These are phyloP conservation scores for Plasmodium relictum DNA, from an alignment of 169 alveolate species.

Conservation along the genomic window DNA sequence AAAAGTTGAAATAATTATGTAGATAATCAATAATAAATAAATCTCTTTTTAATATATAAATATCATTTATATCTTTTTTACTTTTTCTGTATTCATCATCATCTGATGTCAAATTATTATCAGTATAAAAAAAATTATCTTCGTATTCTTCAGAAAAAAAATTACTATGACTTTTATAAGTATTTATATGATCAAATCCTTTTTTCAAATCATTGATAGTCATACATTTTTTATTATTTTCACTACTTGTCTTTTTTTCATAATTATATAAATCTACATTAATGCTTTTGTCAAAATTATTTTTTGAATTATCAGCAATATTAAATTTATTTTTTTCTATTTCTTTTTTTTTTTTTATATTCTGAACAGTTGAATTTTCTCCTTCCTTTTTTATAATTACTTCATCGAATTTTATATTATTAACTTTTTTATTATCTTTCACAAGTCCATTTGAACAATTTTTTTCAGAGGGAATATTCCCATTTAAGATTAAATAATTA, in stretches of 20 bases:
- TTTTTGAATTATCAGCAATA: background rate
- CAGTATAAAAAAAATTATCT: conserved; percentile 40
- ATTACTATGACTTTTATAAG: too few relatives aligned
- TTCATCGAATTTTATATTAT: too few relatives aligned
- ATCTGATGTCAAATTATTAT: conserved; percentile 35
- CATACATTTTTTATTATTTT: too few relatives aligned
- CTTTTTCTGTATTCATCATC: conserved; percentile 41
- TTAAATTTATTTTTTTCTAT: background rate
- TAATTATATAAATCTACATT: too few relatives aligned
- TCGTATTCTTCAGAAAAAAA: background rate
- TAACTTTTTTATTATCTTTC: background rate
- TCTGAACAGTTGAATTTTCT: background rate
- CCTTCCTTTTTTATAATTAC: background rate
- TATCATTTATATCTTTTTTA: conserved; percentile 17
- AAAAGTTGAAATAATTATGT: conserved; percentile 21
- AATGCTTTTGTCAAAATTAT: background rate
- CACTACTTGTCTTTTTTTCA: too few relatives aligned
- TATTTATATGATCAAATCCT: too few relatives aligned
- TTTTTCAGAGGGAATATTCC: background rate
- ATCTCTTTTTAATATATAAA: conserved; percentile 54
- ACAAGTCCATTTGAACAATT: background rate
- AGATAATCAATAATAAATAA: conserved; percentile 47
- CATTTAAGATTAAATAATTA: background rate
- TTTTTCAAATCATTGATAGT: too few relatives aligned
- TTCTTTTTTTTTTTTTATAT: background rate